Conservation (phyloP, 805 yeast species). For the Zygosaccharomyces rouxii region DNA sequence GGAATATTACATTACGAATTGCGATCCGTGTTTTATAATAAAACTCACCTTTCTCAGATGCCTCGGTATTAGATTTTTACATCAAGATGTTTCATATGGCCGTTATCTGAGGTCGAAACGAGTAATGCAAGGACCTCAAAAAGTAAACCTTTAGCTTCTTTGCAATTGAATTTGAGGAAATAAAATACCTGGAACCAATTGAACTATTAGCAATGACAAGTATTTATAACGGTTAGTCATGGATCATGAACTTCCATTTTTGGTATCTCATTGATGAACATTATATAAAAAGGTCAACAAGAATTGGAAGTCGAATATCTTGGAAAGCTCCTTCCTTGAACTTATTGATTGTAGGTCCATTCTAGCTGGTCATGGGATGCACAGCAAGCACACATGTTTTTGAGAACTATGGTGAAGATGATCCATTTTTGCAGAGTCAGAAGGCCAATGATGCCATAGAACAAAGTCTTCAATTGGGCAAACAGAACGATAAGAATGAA, state of each 20-base stretch:
- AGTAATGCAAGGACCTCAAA: constrained; percentile 4
- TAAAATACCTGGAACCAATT: neutral
- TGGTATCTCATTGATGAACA: neutral
- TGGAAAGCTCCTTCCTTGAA: neutral
- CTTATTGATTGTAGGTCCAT: too few species aligned
- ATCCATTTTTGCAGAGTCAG: constrained; percentile 52
- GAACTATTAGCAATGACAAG: neutral
- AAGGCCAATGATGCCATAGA: constrained; percentile 61
- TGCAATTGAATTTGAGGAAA: neutral
- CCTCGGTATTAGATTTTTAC: neutral
- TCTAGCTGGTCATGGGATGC: constrained; percentile 57
- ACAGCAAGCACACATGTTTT: constrained; percentile 44
- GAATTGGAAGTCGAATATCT: neutral
- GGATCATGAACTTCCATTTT: neutral
- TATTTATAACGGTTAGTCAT: constrained; percentile 1
- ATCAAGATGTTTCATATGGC: neutral
- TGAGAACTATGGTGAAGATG: constrained; percentile 38
- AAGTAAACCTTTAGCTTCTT: neutral
- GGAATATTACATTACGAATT: neutral
- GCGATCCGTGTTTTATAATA: neutral
- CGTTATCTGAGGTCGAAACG: neutral
- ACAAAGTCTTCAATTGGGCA: constrained; percentile 50
- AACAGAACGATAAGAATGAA: constrained; percentile 51
- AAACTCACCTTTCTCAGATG: too few species aligned
- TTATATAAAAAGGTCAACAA: neutral